Evolutionary conservation across 305 asterid species (phyloP).

Genomic region (Lippia alba): DNA sequence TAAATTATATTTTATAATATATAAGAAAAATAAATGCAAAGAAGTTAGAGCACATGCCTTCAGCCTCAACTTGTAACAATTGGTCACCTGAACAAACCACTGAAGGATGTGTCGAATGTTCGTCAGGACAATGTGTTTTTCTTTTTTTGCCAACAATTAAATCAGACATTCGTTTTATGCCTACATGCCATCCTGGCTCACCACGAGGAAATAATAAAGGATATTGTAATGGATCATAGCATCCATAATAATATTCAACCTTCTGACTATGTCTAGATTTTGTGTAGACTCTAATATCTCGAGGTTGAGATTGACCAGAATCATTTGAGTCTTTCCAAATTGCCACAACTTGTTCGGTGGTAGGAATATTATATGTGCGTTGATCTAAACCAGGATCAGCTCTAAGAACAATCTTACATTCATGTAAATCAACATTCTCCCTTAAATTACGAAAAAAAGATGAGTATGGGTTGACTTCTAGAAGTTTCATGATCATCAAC

Average conservation of each 20-base stretch:
- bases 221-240: slow-evolving; percentile 32
- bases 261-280: neutral
- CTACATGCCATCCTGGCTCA: neutral
- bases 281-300: neutral
- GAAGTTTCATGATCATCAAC: too few relatives aligned
- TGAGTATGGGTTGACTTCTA: too few relatives aligned
- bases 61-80: neutral
- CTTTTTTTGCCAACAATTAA: too few relatives aligned
- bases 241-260: neutral
- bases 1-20: too few relatives aligned
- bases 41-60: neutral
- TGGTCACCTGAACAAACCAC: neutral
- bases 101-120: neutral
- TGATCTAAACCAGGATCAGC: neutral
- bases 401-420: too few relatives aligned
- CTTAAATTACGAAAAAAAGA: neutral
- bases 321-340: neutral
- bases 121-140: neutral
- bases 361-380: neutral
- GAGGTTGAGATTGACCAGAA: neutral
- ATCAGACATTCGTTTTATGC: neutral
- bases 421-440: too few relatives aligned
- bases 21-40: neutral
- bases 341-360: neutral
- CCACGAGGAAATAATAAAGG: slow-evolving; percentile 10